Base-by-base conservation (phyloP, 2,329 filamentous ascomycete species). In the Plectosphaerella plurivora region DNA sequence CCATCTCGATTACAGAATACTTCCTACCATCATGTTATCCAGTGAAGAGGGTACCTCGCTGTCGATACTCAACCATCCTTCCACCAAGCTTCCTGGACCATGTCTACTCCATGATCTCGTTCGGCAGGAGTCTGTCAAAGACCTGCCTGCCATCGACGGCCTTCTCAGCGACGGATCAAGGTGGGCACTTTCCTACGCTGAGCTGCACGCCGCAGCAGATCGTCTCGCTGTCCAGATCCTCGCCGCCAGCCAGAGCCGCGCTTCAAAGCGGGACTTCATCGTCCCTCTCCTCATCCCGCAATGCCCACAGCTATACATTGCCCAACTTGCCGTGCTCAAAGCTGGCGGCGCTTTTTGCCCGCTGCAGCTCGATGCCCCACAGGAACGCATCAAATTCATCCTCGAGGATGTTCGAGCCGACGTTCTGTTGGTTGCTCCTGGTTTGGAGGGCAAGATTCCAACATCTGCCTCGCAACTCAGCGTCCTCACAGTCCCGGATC, bases 271-370 rank as follows among this genome's bases (percentile, higher is more conserved):
- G 18, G 46, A 39, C 18, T 58, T 58, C 16, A 69, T 96, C 36
- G 77, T 96, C 37, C 91, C 92, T 0, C 72, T 96, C 3, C 77
- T 96, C 18, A 69, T 95, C 15, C 86, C 87, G 2, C 92, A 96
- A 69, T 88, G 82, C 14, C 83, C 86, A 10, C 78, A 86, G 46
- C 76, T 97, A 22, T 96, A 96, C 67, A 77, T 94, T 52, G 78
- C 89, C 1, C 80, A 89, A 56, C 68, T 96, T 45, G 91, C 87
- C 4, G 82, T 93, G 50, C 74, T 96, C 46, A 91, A 92, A 66
- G 84, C 85, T 12, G 92, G 92, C 7, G 89, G 82, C 36, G 90
- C 90, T 0, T 96, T 96, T 61, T 96, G 91, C 59, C 91, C 92
- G 0, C 72, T 97, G 52, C 87, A 87, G 55, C 76, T 89, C 47